A percentile compares a stretch with the other conserved stretches of the same genome.
Evolutionary conservation across 2,329 filamentous ascomycete species (phyloP).

Genomic region (Penicillium sp.): DNA sequence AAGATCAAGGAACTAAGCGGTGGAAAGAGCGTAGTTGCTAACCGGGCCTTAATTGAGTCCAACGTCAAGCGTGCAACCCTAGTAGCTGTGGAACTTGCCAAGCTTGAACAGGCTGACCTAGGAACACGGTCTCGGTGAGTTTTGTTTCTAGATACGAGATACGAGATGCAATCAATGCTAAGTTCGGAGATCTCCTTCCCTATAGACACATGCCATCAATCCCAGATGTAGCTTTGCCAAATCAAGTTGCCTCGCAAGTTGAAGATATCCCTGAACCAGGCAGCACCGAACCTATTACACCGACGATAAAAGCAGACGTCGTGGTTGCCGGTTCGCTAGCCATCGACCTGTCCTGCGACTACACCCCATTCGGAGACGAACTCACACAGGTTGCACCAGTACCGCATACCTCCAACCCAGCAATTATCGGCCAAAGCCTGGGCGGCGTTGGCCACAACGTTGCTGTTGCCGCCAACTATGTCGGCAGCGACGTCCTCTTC

Average conservation of each 20-base stretch:
- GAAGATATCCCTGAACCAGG: background rate
- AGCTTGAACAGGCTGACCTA: conserved; percentile 46
- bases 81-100: conserved; percentile 61
- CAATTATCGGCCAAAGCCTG: conserved; percentile 74
- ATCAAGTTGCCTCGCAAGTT: conserved; percentile 10
- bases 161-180: conserved; percentile 29
- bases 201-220: conserved; percentile 38
- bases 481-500: conserved; percentile 65
- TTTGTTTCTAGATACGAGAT: conserved; percentile 21
- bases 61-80: conserved; percentile 65
- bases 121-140: conserved; percentile 38
- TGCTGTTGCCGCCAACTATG: conserved; percentile 73
- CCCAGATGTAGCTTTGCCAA: conserved; percentile 22
- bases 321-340: conserved; percentile 88
- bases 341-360: conserved; percentile 84
- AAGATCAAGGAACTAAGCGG: conserved; percentile 77
- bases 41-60: conserved; percentile 65
- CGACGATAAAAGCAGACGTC: conserved; percentile 55
- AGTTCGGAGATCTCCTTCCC: conserved; percentile 29
- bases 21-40: conserved; percentile 69
- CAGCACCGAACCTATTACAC: conserved; percentile 1
- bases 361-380: conserved; percentile 47
- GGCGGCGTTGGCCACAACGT: conserved; percentile 94
- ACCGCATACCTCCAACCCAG: conserved; percentile 80
- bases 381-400: conserved; percentile 31